Base-by-base conservation (phyloP, 2,329 filamentous ascomycete species). In the Neofusicoccum laricinum region DNA sequence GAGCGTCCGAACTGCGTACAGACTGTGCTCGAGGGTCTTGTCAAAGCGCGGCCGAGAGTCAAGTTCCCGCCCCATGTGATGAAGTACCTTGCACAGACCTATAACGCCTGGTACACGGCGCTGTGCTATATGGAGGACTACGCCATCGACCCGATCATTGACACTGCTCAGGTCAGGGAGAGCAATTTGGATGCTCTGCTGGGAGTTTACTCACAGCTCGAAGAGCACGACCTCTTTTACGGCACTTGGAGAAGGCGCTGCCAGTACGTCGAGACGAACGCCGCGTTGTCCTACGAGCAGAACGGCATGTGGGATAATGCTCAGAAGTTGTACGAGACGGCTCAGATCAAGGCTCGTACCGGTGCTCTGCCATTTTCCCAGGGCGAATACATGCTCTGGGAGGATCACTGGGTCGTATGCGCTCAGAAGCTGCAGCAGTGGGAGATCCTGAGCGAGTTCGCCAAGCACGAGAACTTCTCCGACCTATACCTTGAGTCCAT, bases 231-330 rank as follows among this genome's bases (percentile, higher is more conserved):
- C 74, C 83, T 99, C 53, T 99, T 98, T 76, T 98, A 99, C 68
- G 95, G 95, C 8, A 96, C 93, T 0, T 99, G 95, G 95, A 88
- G 95, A 65, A 88, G 95, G 64, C 89, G 95, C 50, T 97, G 93
- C 75, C 92, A 97, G 69, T 99, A 97, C 73, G 90, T 99, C 5
- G 96, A 99, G 81, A 98, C 93, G 8, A 99, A 99, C 73, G 92
- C 95, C 14, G 95, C 93, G 1, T 82, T 99, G 7, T 99, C 95
- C 0, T 99, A 97, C 71, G 96, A 99, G 79, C 96, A 99, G 75
- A 96, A 96, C 71, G 95, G 95, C 53, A 96, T 98, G 86, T 99
- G 95, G 96, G 95, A 99, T 72, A 98, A 98, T 78, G 93, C 96
- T 1, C 96, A 99, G 79, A 91, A 91, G 72, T 90, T 97, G 81